Conservation (phyloP, 805 yeast species). For the Dipodascopsis uninucleata region DNA sequence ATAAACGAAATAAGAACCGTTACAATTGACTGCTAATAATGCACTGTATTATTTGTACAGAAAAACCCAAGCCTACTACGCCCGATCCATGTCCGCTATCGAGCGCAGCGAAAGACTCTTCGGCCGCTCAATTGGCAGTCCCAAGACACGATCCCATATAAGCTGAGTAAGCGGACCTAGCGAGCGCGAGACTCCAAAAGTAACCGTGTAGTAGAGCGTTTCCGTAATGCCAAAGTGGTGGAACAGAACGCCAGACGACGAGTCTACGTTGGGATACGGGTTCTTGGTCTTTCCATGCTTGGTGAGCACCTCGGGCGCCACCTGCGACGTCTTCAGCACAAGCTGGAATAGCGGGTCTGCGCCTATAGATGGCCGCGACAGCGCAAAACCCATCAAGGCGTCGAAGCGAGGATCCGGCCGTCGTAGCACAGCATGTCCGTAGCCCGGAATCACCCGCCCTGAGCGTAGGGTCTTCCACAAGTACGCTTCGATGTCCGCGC, state of each 20-base stretch:
- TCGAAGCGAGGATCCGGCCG: constrained; percentile 78
- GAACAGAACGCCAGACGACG: constrained; percentile 73
- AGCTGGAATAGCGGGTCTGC: constrained; percentile 62
- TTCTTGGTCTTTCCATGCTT: constrained; percentile 82
- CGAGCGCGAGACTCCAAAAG: constrained; percentile 79
- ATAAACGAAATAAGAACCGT: too few relatives aligned
- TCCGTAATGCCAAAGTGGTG: constrained; percentile 76
- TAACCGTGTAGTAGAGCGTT: constrained; percentile 70
- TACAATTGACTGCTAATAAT: too few relatives aligned
- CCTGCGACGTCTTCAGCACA: constrained; percentile 60
- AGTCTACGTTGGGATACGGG: constrained; percentile 83
- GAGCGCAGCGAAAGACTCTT: too few relatives aligned
- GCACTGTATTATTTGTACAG: too few relatives aligned
- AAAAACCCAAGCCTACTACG: too few relatives aligned
- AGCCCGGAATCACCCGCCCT: constrained; percentile 81
- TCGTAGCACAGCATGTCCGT: constrained; percentile 83
- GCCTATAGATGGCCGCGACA: constrained; percentile 49
- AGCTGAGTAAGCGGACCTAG: constrained; percentile 76
- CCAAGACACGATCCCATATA: constrained; percentile 72
- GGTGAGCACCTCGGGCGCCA: constrained; percentile 71
- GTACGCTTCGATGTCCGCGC: constrained; percentile 57
- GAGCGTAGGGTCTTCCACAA: constrained; percentile 68
- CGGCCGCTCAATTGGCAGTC: constrained; percentile 80
- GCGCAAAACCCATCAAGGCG: constrained; percentile 69
- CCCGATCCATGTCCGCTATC: too few relatives aligned